Evolutionary conservation across 2,329 filamentous ascomycete species (phyloP).

Genomic region (Phyllosticta citrichinensis): DNA sequence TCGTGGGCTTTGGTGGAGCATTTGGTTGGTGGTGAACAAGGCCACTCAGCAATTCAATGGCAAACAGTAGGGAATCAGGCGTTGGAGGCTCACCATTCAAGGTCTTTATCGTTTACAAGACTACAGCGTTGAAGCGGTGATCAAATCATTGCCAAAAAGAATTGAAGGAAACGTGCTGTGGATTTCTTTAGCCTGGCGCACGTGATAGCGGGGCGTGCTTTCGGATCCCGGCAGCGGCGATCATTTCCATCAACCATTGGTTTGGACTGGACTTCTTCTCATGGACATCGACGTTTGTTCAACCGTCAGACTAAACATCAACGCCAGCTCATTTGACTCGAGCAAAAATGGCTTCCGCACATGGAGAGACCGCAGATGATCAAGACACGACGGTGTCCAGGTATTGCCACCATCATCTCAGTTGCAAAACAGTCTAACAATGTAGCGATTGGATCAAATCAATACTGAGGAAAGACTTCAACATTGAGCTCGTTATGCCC

Average conservation of each 20-base stretch:
- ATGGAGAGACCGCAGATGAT: not conserved
- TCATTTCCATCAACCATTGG: not conserved
- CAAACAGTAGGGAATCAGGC: not conserved
- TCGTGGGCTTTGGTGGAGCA: slow-evolving; percentile 36
- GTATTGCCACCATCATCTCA: not conserved
- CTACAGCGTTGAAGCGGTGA: not conserved
- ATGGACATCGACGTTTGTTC: not conserved
- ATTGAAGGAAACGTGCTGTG: not conserved
- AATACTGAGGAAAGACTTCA: slow-evolving; percentile 67
- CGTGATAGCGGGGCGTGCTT: not conserved
- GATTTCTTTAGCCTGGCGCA: not conserved
- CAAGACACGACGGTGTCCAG: not conserved
- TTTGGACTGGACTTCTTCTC: not conserved
- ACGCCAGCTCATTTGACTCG: not conserved
- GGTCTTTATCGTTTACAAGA: not conserved
- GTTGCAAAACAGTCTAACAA: not conserved
- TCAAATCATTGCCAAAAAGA: not conserved
- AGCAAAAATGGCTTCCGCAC: not conserved
- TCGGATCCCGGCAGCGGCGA: not conserved
- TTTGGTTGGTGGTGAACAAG: slow-evolving; percentile 29
- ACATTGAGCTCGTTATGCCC: slow-evolving; percentile 59
- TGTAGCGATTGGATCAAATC: slow-evolving; percentile 40
- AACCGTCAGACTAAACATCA: not conserved
- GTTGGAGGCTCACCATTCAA: not conserved
- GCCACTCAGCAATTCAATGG: not conserved